phyloP scores from a whole-genome alignment of 305 asterid genomes.

The Coffea humblotiana region DNA sequence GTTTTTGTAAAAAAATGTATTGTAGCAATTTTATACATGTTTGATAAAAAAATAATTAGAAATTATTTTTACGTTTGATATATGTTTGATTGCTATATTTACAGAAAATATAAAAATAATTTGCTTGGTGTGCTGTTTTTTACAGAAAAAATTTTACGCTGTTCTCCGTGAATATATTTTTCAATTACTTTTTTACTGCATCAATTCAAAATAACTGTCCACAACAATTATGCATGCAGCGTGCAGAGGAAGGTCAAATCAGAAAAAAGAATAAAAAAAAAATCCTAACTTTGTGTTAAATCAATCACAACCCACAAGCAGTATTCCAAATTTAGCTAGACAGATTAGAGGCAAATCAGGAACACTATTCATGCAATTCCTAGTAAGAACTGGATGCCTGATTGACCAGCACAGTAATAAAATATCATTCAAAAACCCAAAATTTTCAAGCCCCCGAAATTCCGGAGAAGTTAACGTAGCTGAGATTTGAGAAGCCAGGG shows the following conservation, averaged over 20 bases:
- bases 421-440: background rate
- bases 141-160: too few species aligned
- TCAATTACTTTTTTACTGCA: too few species aligned
- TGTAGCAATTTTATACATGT: too few species aligned
- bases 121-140: too few species aligned
- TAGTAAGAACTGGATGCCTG: slow-evolving; percentile 3
- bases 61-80: too few species aligned
- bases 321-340: slow-evolving; percentile 20
- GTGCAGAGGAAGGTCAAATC: slow-evolving; percentile 24
- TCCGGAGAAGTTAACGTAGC: slow-evolving; percentile 27
- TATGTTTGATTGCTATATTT: too few species aligned
- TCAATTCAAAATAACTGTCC: background rate
- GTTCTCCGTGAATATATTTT: too few species aligned
- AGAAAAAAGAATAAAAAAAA: slow-evolving; percentile 10
- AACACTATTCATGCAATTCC: slow-evolving; percentile 18
- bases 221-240: background rate
- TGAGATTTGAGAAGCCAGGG: background rate
- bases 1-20: too few species aligned
- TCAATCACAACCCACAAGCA: background rate
- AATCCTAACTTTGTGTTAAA: slow-evolving; percentile 14
- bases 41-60: too few species aligned
- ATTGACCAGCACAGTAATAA: slow-evolving; percentile 13
- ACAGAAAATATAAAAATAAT: too few species aligned
- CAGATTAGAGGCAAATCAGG: slow-evolving; percentile 19
- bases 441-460: slow-evolving; percentile 30